Conservation (phyloP, 1,139 yeast genomes). For the Lodderomyces pseudojiufengensis region DNA sequence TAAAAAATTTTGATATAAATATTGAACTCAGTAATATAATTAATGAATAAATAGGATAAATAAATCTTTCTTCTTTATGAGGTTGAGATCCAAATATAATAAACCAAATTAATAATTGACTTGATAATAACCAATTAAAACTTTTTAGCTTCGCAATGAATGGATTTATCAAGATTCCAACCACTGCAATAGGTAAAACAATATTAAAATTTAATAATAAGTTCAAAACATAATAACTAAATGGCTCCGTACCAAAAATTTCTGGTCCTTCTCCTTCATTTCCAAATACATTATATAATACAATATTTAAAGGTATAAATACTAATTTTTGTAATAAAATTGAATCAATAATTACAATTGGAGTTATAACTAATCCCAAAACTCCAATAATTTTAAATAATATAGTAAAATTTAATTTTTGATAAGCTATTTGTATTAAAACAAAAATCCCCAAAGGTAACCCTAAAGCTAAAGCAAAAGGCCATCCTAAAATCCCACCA, state of each 20-base stretch:
- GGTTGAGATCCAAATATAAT: slow-evolving; percentile 69
- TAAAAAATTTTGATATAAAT: slow-evolving; percentile 25
- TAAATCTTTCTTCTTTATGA: slow-evolving; percentile 89
- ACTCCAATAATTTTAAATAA: slow-evolving; percentile 17
- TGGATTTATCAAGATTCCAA: slow-evolving; percentile 28
- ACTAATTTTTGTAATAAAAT: slow-evolving; percentile 55
- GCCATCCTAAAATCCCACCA: slow-evolving; percentile 90
- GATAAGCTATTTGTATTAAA: slow-evolving; percentile 9
- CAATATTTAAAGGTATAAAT: slow-evolving; percentile 79
- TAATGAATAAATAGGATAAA: slow-evolving; percentile 80
- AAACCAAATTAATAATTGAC: slow-evolving; percentile 59
- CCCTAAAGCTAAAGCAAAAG: slow-evolving; percentile 69
- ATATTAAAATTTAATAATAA: slow-evolving; percentile 71
- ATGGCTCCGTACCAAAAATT: slow-evolving; percentile 88
- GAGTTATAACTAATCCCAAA: slow-evolving; percentile 26
- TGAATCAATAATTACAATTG: slow-evolving; percentile 53
- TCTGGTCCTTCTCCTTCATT: slow-evolving; percentile 80
- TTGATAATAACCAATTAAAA: slow-evolving; percentile 13
- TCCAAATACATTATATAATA: slow-evolving; percentile 75
- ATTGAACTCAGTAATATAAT: slow-evolving; percentile 63
- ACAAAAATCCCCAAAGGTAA: slow-evolving; percentile 52
- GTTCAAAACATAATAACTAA: slow-evolving; percentile 67
- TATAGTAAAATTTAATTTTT: slow-evolving; percentile 11
- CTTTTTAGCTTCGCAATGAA: slow-evolving; percentile 10
- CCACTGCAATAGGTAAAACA: slow-evolving; percentile 43